Base-by-base conservation (phyloP, 495 filamentous ascomycete species). In the Aspergillus affinis region DNA sequence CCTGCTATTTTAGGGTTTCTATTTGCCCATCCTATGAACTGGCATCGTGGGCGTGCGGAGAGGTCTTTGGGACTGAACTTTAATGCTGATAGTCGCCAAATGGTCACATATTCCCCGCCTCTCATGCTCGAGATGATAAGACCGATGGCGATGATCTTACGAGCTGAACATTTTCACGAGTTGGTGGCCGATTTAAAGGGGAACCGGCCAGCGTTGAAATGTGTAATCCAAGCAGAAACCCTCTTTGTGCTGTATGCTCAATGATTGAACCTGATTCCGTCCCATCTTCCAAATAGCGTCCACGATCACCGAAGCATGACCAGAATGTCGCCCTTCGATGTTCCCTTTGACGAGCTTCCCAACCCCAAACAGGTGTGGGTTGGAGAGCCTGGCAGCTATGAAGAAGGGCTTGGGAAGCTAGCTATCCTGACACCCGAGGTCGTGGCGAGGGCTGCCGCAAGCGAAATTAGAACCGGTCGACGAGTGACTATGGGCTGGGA, bases 291-390 rank as follows among this genome's bases (percentile, higher is more conserved):
- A 17, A 57, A 59, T 32, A 32, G 7, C 30, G 7, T 32, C 30
- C 3, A 6, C 6, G 10, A 32, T 32, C 30, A 8, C 8, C 30
- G 10, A 7, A 32, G 20, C 51, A 73, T 72, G 64, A 26, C 49
- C 19, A 17, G 29, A 36, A 54, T 41, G 51, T 66, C 71, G 17
- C 60, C 62, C 0, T 74, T 70, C 46, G 72, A 72, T 44, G 64
- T 50, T 17, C 68, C 72, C 20, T 81, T 77, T 51, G 70, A 77
- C 49, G 54, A 78, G 19, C 71, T 81, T 29, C 75, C 75, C 12
- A 73, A 81, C 51, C 75, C 72, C 0, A 74, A 66, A 30, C 72
- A 75, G 52, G 76, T 78, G 27, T 81, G 77, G 77, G 51, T 75
- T 17, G 77, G 75, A 13, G 59, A 65, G 17, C 78, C 78, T 3